Evolutionary conservation across 306 rosid genomes (phyloP).

Genomic region (Datisca glomerata): DNA sequence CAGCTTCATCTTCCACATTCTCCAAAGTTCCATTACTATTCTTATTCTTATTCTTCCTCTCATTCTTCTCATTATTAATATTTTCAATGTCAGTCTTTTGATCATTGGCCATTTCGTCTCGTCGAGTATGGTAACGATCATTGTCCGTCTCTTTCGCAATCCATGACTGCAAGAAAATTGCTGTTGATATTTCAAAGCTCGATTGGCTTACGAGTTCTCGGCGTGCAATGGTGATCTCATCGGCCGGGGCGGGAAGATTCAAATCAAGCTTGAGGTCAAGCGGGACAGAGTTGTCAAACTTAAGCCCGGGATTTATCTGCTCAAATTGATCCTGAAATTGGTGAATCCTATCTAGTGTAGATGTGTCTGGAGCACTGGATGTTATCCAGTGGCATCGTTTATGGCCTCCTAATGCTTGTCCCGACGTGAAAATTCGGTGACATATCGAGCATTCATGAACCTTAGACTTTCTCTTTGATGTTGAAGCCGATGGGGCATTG

Average conservation of each 20-base stretch:
- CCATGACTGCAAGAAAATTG: slow-evolving; percentile 60
- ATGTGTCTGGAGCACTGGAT: slow-evolving; percentile 39
- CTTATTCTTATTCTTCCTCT: slow-evolving; percentile 14
- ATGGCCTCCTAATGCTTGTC: slow-evolving; percentile 92
- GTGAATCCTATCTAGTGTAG: slow-evolving; percentile 50
- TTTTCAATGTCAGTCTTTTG: slow-evolving; percentile 7
- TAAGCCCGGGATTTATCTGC: slow-evolving; percentile 24
- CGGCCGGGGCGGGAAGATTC: slow-evolving; percentile 55
- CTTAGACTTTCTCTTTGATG: slow-evolving; percentile 57
- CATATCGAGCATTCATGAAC: slow-evolving; percentile 93
- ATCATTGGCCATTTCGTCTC: slow-evolving; percentile 2
- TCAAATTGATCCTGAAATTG: slow-evolving; percentile 53
- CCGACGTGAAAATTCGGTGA: slow-evolving; percentile 76
- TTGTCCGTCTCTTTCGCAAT: slow-evolving; percentile 20
- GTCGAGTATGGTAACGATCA: no score
- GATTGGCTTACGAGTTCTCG: slow-evolving; percentile 1
- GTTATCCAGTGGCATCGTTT: slow-evolving; percentile 98
- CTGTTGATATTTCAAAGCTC: slow-evolving; percentile 23
- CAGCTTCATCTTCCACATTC: slow-evolving; percentile 57
- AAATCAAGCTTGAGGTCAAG: slow-evolving; percentile 76
- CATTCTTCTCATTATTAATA: slow-evolving; percentile 5
- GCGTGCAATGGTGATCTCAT: no score
- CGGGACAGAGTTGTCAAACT: slow-evolving; percentile 32
- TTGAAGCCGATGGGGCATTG: slow-evolving; percentile 21
- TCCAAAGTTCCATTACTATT: slow-evolving; percentile 19